A percentile compares a stretch with the other conserved stretches of the same genome.
Evolutionary conservation across 441 rosid genomes (phyloP).

Genomic region (Lepidium campestre): DNA sequence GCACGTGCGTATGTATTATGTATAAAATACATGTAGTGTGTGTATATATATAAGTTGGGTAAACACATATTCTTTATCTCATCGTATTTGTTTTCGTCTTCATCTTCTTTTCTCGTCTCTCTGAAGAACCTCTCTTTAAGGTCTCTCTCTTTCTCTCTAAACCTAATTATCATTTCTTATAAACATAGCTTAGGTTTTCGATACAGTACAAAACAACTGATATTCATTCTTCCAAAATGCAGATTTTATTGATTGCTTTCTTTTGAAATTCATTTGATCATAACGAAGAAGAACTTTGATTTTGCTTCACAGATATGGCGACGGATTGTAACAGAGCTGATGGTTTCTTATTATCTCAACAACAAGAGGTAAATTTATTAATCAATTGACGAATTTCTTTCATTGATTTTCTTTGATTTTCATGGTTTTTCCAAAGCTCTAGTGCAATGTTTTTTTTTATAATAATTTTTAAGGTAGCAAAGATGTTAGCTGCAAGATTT

Average conservation of each 20-base stretch:
- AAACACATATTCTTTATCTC: slow-evolving; percentile 33
- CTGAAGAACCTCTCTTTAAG: not conserved
- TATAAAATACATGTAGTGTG: not conserved
- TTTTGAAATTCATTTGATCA: not conserved
- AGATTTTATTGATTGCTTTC: not conserved
- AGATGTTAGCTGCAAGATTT: not conserved
- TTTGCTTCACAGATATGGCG: slow-evolving; percentile 27
- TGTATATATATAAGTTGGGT: not conserved
- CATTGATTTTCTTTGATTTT: not conserved
- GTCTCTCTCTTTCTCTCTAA: slow-evolving; percentile 19
- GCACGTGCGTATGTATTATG: slow-evolving; percentile 17
- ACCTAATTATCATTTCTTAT: not conserved
- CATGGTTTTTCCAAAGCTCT: not conserved
- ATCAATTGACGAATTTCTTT: not conserved
- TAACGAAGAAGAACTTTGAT: slow-evolving; percentile 3
- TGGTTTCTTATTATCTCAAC: slow-evolving; percentile 31
- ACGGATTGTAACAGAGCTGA: slow-evolving; percentile 43
- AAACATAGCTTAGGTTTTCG: not conserved
- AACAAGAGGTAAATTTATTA: slow-evolving; percentile 37
- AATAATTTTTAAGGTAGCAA: not conserved
- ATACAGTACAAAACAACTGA: not conserved
- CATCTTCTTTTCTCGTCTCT: not conserved
- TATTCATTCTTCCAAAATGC: not conserved
- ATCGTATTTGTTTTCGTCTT: not conserved
- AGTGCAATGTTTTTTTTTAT: not conserved